phyloP scores from a whole-genome alignment of 176 grass and related monocot genomes.

The Juncus effusus region DNA sequence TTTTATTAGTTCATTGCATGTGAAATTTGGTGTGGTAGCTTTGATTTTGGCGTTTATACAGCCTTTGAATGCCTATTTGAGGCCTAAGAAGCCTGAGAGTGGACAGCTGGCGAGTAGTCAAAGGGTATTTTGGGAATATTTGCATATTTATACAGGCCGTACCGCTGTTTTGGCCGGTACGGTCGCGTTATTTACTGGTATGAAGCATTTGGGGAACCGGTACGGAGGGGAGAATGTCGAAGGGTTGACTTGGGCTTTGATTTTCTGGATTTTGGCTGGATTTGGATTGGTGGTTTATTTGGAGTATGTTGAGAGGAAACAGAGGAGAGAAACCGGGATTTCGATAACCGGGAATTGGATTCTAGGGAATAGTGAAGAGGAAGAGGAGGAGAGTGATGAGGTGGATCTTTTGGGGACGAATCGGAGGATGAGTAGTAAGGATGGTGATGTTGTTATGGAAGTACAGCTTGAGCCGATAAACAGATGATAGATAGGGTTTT shows the following conservation, averaged over 20 bases:
- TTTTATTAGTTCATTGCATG: constrained; percentile 54
- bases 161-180: constrained; percentile 47
- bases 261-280: constrained; percentile 51
- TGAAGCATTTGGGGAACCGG: constrained; percentile 71
- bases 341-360: constrained; percentile 41
- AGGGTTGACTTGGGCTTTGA: constrained; percentile 70
- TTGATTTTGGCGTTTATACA: constrained; percentile 45
- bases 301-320: constrained; percentile 48
- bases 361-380: constrained; percentile 52
- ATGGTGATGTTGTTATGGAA: constrained; percentile 40
- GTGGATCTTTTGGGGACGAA: constrained; percentile 49
- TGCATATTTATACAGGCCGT: constrained; percentile 58
- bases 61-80: constrained; percentile 68
- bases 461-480: constrained; percentile 70
- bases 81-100: constrained; percentile 41
- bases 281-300: constrained; percentile 46
- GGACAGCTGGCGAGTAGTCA: constrained; percentile 24
- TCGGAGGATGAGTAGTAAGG: constrained; percentile 32
- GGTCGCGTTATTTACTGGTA: constrained; percentile 57
- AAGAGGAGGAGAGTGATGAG: constrained; percentile 81
- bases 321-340: constrained; percentile 42
- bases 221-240: constrained; percentile 66
- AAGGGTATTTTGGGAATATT: constrained; percentile 59
- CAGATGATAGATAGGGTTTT: constrained; percentile 42
- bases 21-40: constrained; percentile 55